Evolutionary conservation across 2,329 filamentous ascomycete genomes (phyloP).

Genomic region (Nemania sp.): DNA sequence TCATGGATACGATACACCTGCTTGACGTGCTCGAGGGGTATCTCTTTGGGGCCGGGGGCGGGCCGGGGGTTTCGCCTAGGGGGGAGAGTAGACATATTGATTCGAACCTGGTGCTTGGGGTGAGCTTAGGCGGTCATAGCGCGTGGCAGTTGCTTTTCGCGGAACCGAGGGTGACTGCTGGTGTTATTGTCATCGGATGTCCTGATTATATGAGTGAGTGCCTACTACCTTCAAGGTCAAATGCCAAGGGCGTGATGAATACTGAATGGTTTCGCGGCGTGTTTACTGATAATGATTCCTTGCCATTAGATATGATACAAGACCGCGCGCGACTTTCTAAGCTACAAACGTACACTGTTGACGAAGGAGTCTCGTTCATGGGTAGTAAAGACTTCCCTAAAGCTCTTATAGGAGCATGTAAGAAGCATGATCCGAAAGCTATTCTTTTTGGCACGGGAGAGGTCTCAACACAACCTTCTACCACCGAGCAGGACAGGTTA

Average conservation of each 20-base stretch:
- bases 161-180: constrained; percentile 82
- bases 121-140: constrained; percentile 88
- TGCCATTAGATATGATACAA: constrained; percentile 71
- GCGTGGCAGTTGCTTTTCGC: constrained; percentile 85
- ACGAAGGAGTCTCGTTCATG: constrained; percentile 72
- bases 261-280: not conserved
- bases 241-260: not conserved
- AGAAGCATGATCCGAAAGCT: constrained; percentile 78
- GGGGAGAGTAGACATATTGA: constrained; percentile 56
- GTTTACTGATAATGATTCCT: constrained; percentile 18
- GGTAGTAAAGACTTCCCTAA: constrained; percentile 82
- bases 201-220: constrained; percentile 81
- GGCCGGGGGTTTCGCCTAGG: constrained; percentile 47
- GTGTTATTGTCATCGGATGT: constrained; percentile 85
- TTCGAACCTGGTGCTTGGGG: constrained; percentile 81
- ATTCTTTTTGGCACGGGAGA: constrained; percentile 71
- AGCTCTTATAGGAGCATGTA: constrained; percentile 72
- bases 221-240: not conserved
- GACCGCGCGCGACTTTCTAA: constrained; percentile 81
- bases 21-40: constrained; percentile 84
- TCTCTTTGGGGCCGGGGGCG: constrained; percentile 65
- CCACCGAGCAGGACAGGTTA: constrained; percentile 59
- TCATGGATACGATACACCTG: constrained; percentile 78
- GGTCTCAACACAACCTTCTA: constrained; percentile 51
- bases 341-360: constrained; percentile 68